Percentiles rank a stretch among this genome's conserved stretches.
phyloP scores from a whole-genome alignment of 441 rosid species.

The Viola pubescens region DNA sequence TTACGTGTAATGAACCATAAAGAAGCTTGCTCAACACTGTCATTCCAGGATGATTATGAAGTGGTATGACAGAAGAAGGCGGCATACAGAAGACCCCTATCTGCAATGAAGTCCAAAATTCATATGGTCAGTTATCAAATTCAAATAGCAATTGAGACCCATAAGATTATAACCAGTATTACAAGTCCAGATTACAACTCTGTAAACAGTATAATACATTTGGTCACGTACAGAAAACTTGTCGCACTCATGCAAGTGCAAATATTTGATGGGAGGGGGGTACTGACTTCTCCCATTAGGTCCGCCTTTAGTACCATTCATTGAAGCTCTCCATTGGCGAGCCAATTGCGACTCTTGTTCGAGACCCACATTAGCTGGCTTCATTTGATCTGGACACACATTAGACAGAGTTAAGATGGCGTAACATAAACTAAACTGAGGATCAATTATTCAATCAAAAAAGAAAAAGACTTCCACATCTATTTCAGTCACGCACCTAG shows the following conservation, averaged over 20 bases:
- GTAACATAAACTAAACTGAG: not conserved
- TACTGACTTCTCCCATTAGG: slow-evolving; percentile 53
- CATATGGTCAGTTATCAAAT: slow-evolving; percentile 13
- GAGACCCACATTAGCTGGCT: slow-evolving; percentile 93
- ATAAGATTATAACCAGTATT: not conserved
- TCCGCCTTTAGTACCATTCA: slow-evolving; percentile 31
- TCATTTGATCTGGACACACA: slow-evolving; percentile 73
- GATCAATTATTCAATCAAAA: not conserved
- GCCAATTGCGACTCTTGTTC: slow-evolving; percentile 89
- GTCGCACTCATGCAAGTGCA: slow-evolving; percentile 86
- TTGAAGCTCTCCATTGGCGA: slow-evolving; percentile 59
- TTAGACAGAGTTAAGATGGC: slow-evolving; percentile 9
- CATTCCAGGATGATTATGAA: slow-evolving; percentile 99
- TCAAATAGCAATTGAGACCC: not conserved
- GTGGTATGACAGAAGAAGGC: slow-evolving; percentile 83
- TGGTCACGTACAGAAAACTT: slow-evolving; percentile 76
- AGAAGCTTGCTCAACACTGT: slow-evolving; percentile 96
- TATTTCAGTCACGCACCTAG: slow-evolving; percentile 24
- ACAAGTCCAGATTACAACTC: not conserved
- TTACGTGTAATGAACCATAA: slow-evolving; percentile 78
- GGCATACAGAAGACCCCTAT: slow-evolving; percentile 97
- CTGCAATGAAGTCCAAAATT: slow-evolving; percentile 33
- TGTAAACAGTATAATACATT: slow-evolving; percentile 3
- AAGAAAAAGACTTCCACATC: no score
- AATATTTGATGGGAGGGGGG: slow-evolving; percentile 71